A percentile compares a stretch with the other conserved stretches of the same genome.
Conservation (phyloP, 352 stramenopile genomes). For the Pythium scleroteichum region DNA sequence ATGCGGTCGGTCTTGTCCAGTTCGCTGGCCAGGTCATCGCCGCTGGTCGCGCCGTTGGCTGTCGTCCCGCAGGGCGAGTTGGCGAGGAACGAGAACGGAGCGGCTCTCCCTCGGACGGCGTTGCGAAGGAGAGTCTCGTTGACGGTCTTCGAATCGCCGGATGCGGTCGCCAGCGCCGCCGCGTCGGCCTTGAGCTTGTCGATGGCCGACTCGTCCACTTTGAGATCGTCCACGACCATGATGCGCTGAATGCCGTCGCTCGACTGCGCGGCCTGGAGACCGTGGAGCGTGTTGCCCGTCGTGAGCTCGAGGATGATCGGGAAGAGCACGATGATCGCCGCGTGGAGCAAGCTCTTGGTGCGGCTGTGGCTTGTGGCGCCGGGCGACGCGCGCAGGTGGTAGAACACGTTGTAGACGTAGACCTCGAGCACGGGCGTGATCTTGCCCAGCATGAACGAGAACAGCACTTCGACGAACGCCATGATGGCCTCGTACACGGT, state of each 20-base stretch:
- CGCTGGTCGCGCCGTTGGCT: background rate
- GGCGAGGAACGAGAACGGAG: conserved; percentile 38
- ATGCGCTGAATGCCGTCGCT: conserved; percentile 48
- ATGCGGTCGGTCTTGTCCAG: conserved; percentile 6
- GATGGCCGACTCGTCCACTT: conserved; percentile 35
- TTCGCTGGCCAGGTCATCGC: background rate
- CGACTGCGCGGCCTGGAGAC: conserved; percentile 49
- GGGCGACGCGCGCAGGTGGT: conserved; percentile 26
- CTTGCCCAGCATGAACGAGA: conserved; percentile 37
- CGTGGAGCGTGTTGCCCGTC: conserved; percentile 48
- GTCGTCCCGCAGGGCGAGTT: conserved; percentile 31
- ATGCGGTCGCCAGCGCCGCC: background rate
- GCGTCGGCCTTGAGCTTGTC: conserved; percentile 31
- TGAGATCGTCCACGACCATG: conserved; percentile 45
- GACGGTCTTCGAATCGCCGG: background rate
- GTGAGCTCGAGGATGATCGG: conserved; percentile 43
- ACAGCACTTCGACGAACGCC: conserved; percentile 43
- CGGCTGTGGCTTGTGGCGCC: conserved; percentile 9
- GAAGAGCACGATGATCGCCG: conserved; percentile 34
- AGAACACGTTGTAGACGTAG: conserved; percentile 53
- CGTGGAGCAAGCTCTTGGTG: conserved; percentile 15
- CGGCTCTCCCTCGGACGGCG: conserved; percentile 30
- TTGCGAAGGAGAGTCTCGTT: conserved; percentile 46
- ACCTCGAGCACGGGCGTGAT: conserved; percentile 43
- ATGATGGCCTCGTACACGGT: conserved; percentile 44